Conservation (phyloP, 2,329 filamentous ascomycete genomes). For the Cladosporium sp. region DNA sequence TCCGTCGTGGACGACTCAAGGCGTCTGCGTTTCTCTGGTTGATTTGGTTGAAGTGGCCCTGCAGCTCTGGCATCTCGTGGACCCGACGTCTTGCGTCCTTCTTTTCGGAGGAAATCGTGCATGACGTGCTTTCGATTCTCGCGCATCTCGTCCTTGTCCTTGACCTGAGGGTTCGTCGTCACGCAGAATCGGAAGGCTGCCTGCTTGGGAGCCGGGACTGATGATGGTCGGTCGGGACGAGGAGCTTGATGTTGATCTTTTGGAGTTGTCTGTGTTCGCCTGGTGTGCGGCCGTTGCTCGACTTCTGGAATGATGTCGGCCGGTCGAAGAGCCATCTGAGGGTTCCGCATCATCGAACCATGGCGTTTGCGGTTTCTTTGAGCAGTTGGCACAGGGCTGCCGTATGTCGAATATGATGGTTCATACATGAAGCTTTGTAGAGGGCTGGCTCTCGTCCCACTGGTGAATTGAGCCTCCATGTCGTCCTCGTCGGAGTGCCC, state of each 20-base stretch:
- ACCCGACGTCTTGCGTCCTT: slow-evolving; percentile 15
- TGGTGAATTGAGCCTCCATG: not conserved
- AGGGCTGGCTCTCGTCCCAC: not conserved
- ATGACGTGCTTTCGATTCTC: slow-evolving; percentile 30
- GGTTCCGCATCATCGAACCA: not conserved
- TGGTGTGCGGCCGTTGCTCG: no score
- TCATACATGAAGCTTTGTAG: not conserved
- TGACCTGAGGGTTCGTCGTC: slow-evolving; percentile 25
- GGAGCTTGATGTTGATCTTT: not conserved
- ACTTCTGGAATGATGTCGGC: no score
- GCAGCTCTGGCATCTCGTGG: slow-evolving; percentile 2
- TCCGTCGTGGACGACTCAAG: not conserved
- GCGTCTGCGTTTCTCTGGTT: slow-evolving; percentile 1
- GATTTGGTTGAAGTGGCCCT: not conserved
- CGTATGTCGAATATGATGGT: no score
- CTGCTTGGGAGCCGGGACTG: not conserved
- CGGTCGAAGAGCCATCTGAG: not conserved
- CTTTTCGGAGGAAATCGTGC: slow-evolving; percentile 30
- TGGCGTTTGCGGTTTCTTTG: not conserved
- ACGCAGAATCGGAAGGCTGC: slow-evolving; percentile 23
- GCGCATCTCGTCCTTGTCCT: slow-evolving; percentile 25
- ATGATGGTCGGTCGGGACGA: not conserved
- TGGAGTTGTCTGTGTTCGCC: not conserved
- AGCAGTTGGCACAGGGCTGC: no score
- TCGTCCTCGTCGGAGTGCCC: not conserved